These are phyloP conservation scores for Mycena galericulata DNA, from an alignment of 768 basidiomycete genomes.

Conservation along the genomic window DNA sequence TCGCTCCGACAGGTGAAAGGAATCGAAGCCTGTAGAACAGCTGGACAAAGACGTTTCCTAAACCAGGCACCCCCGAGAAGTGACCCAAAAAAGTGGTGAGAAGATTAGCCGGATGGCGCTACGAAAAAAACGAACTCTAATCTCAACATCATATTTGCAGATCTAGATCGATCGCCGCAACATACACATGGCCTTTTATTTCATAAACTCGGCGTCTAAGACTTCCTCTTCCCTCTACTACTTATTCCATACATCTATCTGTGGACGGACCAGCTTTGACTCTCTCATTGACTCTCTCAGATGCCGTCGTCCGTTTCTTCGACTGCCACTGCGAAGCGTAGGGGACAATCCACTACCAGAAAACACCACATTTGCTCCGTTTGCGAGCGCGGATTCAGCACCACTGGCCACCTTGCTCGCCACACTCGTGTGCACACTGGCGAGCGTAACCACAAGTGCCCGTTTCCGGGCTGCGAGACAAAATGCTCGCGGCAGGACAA, in stretches of 20 bases:
- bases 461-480: constrained; percentile 95
- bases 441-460: constrained; percentile 92
- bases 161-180: constrained; percentile 11
- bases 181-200: constrained; percentile 1
- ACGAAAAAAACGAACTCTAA: constrained; percentile 12
- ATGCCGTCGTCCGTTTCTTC: not conserved
- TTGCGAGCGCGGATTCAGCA: constrained; percentile 86
- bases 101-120: constrained; percentile 2
- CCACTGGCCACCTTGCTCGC: constrained; percentile 88
- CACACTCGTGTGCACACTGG: constrained; percentile 94
- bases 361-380: constrained; percentile 63
- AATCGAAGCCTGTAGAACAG: too few relatives aligned
- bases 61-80: not conserved
- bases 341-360: not conserved
- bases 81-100: not conserved
- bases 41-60: not conserved
- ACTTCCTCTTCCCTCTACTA: not conserved
- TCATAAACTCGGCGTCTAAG: not conserved
- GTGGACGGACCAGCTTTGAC: not conserved
- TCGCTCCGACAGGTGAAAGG: too few relatives aligned
- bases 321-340: not conserved
- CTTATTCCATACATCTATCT: not conserved
- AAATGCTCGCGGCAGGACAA: constrained; percentile 93
- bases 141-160: not conserved
- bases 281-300: not conserved